Percentiles rank a stretch among this genome's conserved stretches.
Evolutionary conservation across 106 monocot genomes (phyloP).

Genomic region (Posidonia australis): DNA sequence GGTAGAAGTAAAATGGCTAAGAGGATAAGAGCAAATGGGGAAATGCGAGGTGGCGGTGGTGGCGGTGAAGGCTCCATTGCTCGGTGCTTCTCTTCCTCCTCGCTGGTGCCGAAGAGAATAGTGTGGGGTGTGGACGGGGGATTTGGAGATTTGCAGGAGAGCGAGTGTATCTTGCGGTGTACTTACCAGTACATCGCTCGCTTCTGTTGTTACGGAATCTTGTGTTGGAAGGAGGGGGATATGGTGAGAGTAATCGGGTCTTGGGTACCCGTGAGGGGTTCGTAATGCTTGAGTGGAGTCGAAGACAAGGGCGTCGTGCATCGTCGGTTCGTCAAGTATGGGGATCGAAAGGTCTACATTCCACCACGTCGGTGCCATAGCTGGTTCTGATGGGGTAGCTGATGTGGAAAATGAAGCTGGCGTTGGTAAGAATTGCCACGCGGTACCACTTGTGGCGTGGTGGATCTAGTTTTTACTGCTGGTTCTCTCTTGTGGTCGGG

Average conservation of each 20-base stretch:
- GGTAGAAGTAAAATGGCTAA: neutral
- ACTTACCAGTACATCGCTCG: neutral
- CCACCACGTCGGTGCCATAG: too few species aligned
- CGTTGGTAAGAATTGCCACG: too few species aligned
- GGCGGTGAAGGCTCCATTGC: slow-evolving; percentile 1
- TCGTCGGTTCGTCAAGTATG: neutral
- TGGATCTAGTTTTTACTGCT: too few species aligned
- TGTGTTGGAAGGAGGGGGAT: neutral
- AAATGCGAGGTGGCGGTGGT: neutral
- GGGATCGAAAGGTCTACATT: neutral
- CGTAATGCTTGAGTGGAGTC: neutral
- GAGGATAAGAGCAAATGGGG: neutral
- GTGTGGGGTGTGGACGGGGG: neutral
- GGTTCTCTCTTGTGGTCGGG: too few species aligned
- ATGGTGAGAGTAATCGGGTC: neutral
- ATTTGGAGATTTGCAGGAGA: neutral
- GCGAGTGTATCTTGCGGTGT: neutral
- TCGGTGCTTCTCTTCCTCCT: slow-evolving; percentile 2
- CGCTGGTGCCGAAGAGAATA: neutral
- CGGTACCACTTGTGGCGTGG: too few species aligned
- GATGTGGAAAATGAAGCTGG: too few species aligned
- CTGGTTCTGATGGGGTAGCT: too few species aligned
- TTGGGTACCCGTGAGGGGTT: neutral
- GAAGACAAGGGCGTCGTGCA: neutral
- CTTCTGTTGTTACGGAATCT: neutral